Evolutionary conservation across 805 yeast species (phyloP), one percentile per base, ranked within the genome.

Genomic region (Myxozyma mucilagina): DNA sequence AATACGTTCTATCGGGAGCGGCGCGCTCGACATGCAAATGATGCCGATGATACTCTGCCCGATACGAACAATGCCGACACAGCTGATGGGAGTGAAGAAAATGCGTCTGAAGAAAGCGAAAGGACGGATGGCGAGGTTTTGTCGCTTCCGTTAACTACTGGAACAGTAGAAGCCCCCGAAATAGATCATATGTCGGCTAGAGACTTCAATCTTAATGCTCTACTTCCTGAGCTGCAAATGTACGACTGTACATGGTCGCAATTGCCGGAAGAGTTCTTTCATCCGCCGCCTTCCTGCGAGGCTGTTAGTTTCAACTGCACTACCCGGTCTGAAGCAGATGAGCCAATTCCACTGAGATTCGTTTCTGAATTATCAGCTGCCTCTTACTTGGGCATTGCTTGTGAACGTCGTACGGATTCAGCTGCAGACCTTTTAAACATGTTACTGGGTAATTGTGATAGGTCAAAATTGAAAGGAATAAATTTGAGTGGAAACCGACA

Each of bases 401-500:
- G 54, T 31, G 54, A 39, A 24, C 42, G 32, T 24, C 5, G 36
- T 13, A 20, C 29, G 3, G 54, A 39, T 6, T 50, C 54, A 8
- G 45, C 45, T 13, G 54, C 44, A 24, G 38, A 50, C 4, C 20
- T 50, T 20, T 14, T 50, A 20, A 39, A 39, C 14, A 29, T 24
- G 5, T 45, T 50, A 29, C 13, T 24, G 29, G n/a, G 8, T 1
- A 49, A 36, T 3, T 49, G 42, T 34, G 42, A 49, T 20, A n/a
- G 43, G 8, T 43, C 16, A 36, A 35, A 3, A 20, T 18, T 49
- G 2, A 24, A 50, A 38, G 36, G 54, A 7, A 29, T 50, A 13
- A 50, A 50, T 39, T 24, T 50, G 45, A 29, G 31, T 18, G 54
- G 54, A 0, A 50, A 50, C 14, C 13, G 34, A 32, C 54, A 50